Conservation (phyloP, 2,329 filamentous ascomycete species). For the Xylariaceae sp. region DNA sequence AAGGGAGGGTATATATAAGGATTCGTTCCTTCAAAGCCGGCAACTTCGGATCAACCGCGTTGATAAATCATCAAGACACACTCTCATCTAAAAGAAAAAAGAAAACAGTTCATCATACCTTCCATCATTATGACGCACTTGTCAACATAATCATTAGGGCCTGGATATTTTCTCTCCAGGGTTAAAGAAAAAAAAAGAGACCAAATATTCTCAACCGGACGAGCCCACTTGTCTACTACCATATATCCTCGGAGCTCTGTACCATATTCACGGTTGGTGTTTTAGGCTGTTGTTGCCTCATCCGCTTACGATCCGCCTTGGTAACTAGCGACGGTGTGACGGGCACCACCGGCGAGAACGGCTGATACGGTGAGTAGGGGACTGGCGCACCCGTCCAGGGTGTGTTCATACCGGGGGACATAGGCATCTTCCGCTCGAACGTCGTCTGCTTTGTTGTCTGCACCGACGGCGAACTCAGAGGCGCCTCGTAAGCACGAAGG, state of each 20-base stretch:
- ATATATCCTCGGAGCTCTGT: conserved; percentile 56
- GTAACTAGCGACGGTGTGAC: conserved; percentile 72
- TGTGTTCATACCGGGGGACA: conserved; percentile 53
- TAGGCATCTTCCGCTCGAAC: conserved; percentile 53
- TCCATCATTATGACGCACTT: background rate
- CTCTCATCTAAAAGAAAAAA: background rate
- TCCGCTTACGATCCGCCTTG: conserved; percentile 63
- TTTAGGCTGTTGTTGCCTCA: conserved; percentile 58
- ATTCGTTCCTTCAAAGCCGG: background rate
- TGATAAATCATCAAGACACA: background rate
- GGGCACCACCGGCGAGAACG: conserved; percentile 67
- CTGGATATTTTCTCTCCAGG: background rate
- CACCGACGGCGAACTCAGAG: conserved; percentile 45
- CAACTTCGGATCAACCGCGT: background rate
- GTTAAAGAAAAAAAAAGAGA: background rate
- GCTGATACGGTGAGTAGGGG: conserved; percentile 75
- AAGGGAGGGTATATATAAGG: background rate
- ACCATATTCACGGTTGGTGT: conserved; percentile 60
- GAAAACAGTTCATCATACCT: background rate
- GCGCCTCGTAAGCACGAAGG: conserved; percentile 57
- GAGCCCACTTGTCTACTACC: conserved; percentile 36
- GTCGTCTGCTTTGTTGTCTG: conserved; percentile 58
- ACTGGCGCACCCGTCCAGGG: conserved; percentile 57
- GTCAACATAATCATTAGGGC: conserved; percentile 10
- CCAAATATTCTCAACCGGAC: background rate